Conservation (phyloP, 441 rosid species). For the Bruguiera hainesii region DNA sequence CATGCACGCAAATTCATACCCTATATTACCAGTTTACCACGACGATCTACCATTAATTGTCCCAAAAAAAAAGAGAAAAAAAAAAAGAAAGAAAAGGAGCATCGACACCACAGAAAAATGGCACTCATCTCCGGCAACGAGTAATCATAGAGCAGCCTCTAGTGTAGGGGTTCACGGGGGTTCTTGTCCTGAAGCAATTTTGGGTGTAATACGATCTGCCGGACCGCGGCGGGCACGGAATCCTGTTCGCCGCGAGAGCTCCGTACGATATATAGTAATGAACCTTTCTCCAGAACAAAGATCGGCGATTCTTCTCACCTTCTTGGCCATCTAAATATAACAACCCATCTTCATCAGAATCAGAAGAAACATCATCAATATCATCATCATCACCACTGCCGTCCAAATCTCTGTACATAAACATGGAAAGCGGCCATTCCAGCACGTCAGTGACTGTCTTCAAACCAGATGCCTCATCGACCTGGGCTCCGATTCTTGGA, state of each 20-base stretch:
- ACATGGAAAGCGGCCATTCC: constrained; percentile 52
- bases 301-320: constrained; percentile 45
- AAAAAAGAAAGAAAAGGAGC: neutral
- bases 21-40: neutral
- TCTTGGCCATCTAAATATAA: constrained; percentile 23
- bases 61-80: neutral
- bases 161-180: constrained; percentile 68
- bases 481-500: constrained; percentile 24
- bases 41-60: neutral
- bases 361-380: neutral
- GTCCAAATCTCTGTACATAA: constrained; percentile 29
- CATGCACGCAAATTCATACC: too few relatives aligned
- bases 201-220: constrained; percentile 91
- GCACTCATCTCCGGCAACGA: constrained; percentile 63
- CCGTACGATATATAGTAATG: constrained; percentile 84
- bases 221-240: constrained; percentile 89
- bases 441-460: constrained; percentile 35
- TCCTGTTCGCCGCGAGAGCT: constrained; percentile 72
- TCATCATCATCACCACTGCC: neutral
- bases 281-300: constrained; percentile 59
- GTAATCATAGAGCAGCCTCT: constrained; percentile 76
- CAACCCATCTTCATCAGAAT: constrained; percentile 5
- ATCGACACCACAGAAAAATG: neutral
- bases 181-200: constrained; percentile 59
- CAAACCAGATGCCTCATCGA: constrained; percentile 37